Conservation (phyloP, 768 basidiomycete genomes). For the Lactarius psammicola region DNA sequence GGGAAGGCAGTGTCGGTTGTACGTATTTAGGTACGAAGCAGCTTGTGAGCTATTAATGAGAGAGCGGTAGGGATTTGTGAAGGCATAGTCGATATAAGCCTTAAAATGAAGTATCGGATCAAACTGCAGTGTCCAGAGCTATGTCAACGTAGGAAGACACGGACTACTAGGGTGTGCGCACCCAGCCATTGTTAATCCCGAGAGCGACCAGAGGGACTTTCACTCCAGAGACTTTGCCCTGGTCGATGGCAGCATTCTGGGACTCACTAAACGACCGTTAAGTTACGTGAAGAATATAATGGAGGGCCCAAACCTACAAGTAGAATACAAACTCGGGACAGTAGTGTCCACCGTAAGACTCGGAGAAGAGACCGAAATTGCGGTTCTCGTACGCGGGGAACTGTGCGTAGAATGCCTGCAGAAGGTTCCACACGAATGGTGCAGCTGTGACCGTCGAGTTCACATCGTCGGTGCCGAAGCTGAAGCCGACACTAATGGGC, state of each 20-base stretch:
- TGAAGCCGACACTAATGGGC: conserved; percentile 9
- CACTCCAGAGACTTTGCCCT: conserved; percentile 40
- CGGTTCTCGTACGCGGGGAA: conserved; percentile 43
- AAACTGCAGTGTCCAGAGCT: not conserved
- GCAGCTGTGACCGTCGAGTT: not conserved
- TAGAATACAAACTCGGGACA: conserved; percentile 27
- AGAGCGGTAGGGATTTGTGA: conserved; percentile 37
- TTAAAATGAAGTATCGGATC: conserved; percentile 45
- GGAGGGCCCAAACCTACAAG: not conserved
- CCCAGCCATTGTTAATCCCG: not conserved
- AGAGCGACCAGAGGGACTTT: conserved; percentile 43
- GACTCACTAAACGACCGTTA: conserved; percentile 35
- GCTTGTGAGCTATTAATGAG: conserved; percentile 4
- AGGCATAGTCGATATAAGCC: conserved; percentile 49
- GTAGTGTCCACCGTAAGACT: conserved; percentile 40
- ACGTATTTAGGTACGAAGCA: not conserved
- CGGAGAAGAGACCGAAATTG: conserved; percentile 52
- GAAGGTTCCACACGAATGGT: not conserved
- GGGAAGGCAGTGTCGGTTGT: conserved; percentile 40
- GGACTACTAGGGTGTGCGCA: conserved; percentile 48
- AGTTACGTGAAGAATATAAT: no score
- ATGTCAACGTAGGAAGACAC: conserved; percentile 31
- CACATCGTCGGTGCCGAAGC: not conserved
- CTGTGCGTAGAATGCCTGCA: conserved; percentile 26
- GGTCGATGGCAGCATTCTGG: conserved; percentile 52